A percentile compares a stretch with the other conserved stretches of the same genome.
phyloP scores from a whole-genome alignment of 2,329 filamentous ascomycete genomes.

The Lasiodiplodia theobromae region DNA sequence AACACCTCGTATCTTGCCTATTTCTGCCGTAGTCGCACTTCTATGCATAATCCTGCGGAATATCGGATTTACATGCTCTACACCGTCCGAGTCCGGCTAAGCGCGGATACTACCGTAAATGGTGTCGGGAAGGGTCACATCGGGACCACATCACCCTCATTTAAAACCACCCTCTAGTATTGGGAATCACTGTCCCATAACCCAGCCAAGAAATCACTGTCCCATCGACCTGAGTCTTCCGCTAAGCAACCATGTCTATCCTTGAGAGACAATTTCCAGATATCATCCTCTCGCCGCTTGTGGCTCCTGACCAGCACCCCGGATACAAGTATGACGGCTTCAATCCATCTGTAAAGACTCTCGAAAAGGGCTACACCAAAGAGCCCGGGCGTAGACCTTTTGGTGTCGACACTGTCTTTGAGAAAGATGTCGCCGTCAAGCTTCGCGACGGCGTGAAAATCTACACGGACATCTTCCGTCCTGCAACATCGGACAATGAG shows the following conservation, averaged over 20 bases:
- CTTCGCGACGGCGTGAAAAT: constrained; percentile 52
- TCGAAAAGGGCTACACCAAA: constrained; percentile 8
- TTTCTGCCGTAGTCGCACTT: background rate
- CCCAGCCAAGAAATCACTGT: background rate
- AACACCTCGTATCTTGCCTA: background rate
- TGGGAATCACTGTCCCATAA: background rate
- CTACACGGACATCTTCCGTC: constrained; percentile 56
- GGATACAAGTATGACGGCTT: constrained; percentile 21
- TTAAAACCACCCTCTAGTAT: background rate
- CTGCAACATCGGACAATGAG: constrained; percentile 38
- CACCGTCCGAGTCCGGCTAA: background rate
- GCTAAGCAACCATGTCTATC: background rate
- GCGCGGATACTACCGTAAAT: background rate
- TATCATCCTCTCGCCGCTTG: constrained; percentile 6
- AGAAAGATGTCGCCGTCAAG: constrained; percentile 54
- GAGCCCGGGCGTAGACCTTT: constrained; percentile 36
- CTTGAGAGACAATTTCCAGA: constrained; percentile 18
- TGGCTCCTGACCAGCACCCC: constrained; percentile 4
- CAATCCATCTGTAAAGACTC: constrained; percentile 12
- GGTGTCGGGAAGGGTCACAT: background rate
- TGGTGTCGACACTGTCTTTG: constrained; percentile 49
- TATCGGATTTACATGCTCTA: background rate
- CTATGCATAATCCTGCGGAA: background rate
- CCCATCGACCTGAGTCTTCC: too few species aligned
- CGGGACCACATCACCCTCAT: constrained; percentile 10